Evolutionary conservation across 1,284 basidiomycete species (phyloP), one percentile per base, ranked within the genome.

Genomic region (Pseudozyma sp.): DNA sequence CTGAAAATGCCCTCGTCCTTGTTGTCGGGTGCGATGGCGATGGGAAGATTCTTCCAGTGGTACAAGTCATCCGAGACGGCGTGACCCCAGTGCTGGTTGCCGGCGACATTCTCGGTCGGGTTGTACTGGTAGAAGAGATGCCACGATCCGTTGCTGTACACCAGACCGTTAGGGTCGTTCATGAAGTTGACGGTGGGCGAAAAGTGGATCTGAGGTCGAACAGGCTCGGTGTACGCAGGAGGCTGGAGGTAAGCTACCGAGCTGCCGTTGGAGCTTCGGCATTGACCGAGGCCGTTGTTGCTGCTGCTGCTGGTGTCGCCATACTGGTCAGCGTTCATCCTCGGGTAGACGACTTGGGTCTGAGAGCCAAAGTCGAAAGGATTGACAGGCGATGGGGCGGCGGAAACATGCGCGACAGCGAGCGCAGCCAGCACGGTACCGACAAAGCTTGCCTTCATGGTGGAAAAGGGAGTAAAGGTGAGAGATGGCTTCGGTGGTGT

Each of bases 21-120:
- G 70, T 35, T 83, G 74, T 48, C 82, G 62, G 55, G 78, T 38
- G 56, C 83, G 77, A 63, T 85, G 82, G 75, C 78, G 67, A 83
- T 55, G 83, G 85, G 85, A 57, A 86, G 80, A 59, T 87, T 87
- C 55, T 80, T 78, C 87, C 86, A 87, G 52, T 79, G 74, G 60
- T 86, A 87, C n/a, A 86, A 71, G 70, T 87, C 86, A 49, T 70
- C 78, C 25, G 84, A 85, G 14, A 86, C 86, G 14, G 87, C 86
- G 55, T 87, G 86, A 54, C 86, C 86, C 86, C 87, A 87, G 70
- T 87, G 86, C 68, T 86, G 86, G 67, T 86, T 86, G 6, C 86
- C 86, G 0, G 86, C 85, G 12, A 85, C 80, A 13, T 84, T 58
- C 42, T 76, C 78, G 12, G 83, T 82, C 9, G 86, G 86, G 71